Evolutionary conservation across 1,284 basidiomycete genomes (phyloP), one percentile per base, ranked within the genome.

Genomic region (Exobasidium cylindrosporum): DNA sequence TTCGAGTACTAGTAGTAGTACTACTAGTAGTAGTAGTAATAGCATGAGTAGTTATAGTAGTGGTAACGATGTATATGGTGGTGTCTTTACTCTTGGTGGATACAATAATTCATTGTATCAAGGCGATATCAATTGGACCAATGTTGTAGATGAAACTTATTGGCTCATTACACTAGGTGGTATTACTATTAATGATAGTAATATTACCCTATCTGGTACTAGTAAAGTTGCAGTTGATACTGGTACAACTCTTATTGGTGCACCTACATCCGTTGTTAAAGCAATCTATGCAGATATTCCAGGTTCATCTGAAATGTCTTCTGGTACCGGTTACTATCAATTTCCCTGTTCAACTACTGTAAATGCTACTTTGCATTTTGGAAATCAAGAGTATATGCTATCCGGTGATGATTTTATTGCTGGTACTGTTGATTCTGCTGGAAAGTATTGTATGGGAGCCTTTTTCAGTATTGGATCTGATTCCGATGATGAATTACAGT

Each of bases 241-340:
- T 10, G 76, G 75, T 47, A 77, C 76, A 17, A 71, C 73, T 14
- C 58, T 77, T n/a, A 69, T 78, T 26, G 76, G 73, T 11, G 74
- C 72, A 2, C 76, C 76, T 3, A 61, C 66, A 54, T 58, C 58
- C 21, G 64, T 70, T 4, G 57, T 77, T 14, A 58, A 62, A 4
- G 23, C 46, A 26, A 43, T 78, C 1, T 78, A 78, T 63, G 14
- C 54, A n/a, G 43, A 69, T 3, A 74, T 78, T 40, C 65, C 68
- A 10, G 67, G 66, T 26, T 62, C 70, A 0, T 40, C 14, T 14
- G 54, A 56, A 3, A 64, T 74, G 44, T 59, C 55, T 2, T 57
- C 50, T 17, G 40, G 40, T 4, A 26, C 44, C 1, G 76, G 76
- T 21, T 77, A 76, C 62, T 78, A 73, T 60, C 58, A 65, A 11